These are phyloP conservation scores for Neurospora sp. DNA, from an alignment of 495 filamentous ascomycete species.

Conservation along the genomic window DNA sequence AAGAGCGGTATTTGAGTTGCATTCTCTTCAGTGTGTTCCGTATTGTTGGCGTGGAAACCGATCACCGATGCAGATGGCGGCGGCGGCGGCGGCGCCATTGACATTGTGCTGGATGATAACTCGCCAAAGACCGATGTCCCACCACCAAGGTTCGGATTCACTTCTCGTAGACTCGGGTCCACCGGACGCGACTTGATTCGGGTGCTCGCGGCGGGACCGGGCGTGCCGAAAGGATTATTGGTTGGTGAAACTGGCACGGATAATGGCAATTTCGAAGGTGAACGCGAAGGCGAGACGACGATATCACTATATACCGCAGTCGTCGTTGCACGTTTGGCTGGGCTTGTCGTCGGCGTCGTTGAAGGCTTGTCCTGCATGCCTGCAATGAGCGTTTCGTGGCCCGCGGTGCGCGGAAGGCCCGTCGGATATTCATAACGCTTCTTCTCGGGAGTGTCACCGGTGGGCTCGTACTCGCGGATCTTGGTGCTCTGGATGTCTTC, in stretches of 20 bases:
- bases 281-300: conserved; percentile 16
- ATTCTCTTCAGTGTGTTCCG: conserved; percentile 13
- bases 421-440: conserved; percentile 65
- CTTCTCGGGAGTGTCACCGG: conserved; percentile 79
- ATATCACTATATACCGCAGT: conserved; percentile 28
- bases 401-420: conserved; percentile 62
- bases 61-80: background rate
- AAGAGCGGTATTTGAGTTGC: conserved; percentile 30
- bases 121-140: conserved; percentile 14
- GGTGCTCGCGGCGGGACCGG: background rate
- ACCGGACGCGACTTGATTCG: background rate
- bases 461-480: conserved; percentile 70
- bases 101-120: conserved; percentile 18
- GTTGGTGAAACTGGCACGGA: conserved; percentile 1
- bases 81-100: conserved; percentile 1
- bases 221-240: conserved; percentile 6
- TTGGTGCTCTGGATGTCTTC: conserved; percentile 47
- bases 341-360: conserved; percentile 14
- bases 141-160: conserved; percentile 29
- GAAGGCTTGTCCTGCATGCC: conserved; percentile 35
- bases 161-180: conserved; percentile 32
- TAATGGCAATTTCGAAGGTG: conserved; percentile 4
- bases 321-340: background rate
- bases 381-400: conserved; percentile 57
- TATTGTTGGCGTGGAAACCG: conserved; percentile 12